Percentiles rank a stretch among this genome's conserved stretches.
These are phyloP conservation scores for Fusarium cyanostomum DNA, from an alignment of 2,329 filamentous ascomycete genomes.

Conservation along the genomic window DNA sequence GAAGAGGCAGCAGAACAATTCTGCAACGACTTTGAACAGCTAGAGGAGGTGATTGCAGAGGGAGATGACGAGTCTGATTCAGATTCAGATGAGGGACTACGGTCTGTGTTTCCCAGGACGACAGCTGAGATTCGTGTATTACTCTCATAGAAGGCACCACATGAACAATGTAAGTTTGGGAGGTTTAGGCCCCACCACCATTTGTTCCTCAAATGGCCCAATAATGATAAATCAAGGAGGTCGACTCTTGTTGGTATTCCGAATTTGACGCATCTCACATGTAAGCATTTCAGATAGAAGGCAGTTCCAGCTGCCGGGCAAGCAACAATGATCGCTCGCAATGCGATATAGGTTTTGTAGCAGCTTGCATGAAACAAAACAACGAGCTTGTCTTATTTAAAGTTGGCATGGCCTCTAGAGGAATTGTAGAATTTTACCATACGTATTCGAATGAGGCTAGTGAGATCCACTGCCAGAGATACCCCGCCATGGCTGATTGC, in stretches of 20 bases:
- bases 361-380: not conserved
- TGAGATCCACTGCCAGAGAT: not conserved
- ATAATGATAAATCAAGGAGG: not conserved
- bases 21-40: conserved; percentile 80
- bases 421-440: not conserved
- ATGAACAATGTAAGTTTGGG: not conserved
- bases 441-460: conserved; percentile 17
- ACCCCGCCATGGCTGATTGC: conserved; percentile 33
- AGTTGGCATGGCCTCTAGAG: not conserved
- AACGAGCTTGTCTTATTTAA: not conserved
- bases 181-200: not conserved
- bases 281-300: not conserved
- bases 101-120: conserved; percentile 64
- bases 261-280: not conserved
- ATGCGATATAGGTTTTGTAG: not conserved
- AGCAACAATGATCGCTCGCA: not conserved
- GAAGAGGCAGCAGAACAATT: conserved; percentile 86
- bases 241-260: not conserved
- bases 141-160: conserved; percentile 54
- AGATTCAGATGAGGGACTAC: conserved; percentile 41
- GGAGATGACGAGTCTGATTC: conserved; percentile 52
- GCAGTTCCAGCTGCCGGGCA: not conserved
- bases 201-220: not conserved
- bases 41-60: conserved; percentile 60
- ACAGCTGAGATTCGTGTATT: conserved; percentile 68